Conservation (phyloP, 1,139 yeast genomes). For the Geotrichum fermentans region DNA sequence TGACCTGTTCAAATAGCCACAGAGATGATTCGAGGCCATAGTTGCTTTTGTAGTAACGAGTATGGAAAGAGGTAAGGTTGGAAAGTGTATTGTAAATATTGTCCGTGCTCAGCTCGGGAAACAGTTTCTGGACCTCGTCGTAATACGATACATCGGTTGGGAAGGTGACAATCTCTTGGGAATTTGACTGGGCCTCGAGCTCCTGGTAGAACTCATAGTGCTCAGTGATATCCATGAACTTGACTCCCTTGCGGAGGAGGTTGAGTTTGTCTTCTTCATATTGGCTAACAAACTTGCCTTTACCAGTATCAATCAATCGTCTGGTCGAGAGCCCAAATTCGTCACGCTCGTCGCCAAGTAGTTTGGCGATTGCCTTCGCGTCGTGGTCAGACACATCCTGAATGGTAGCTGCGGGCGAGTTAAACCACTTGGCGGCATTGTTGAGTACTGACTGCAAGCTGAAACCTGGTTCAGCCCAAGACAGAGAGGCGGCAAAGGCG, state of each 20-base stretch:
- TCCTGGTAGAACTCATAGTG: constrained; percentile 15
- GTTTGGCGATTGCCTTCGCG: neutral
- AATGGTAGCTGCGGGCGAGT: neutral
- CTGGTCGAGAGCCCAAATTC: neutral
- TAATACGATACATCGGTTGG: constrained; percentile 10
- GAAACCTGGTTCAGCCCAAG: neutral
- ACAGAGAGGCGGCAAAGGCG: constrained; percentile 2
- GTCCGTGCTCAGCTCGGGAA: constrained; percentile 6
- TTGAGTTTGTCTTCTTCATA: constrained; percentile 4
- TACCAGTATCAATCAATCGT: constrained; percentile 4
- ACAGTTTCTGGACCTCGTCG: constrained; percentile 3
- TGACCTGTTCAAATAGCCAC: constrained; percentile 59
- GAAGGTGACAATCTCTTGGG: neutral
- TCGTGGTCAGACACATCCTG: neutral
- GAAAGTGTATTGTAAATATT: constrained; percentile 12
- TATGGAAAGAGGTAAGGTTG: constrained; percentile 52
- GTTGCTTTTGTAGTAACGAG: constrained; percentile 75
- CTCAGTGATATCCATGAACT: constrained; percentile 20
- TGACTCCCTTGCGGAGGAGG: constrained; percentile 5
- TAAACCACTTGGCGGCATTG: constrained; percentile 1
- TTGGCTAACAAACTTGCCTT: neutral
- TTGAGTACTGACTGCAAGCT: neutral
- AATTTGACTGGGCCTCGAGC: neutral
- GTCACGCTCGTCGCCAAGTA: neutral
- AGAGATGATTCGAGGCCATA: constrained; percentile 66